These are phyloP conservation scores for Posidonia oceanica DNA, from an alignment of 116 monocot genomes.

Conservation along the genomic window DNA sequence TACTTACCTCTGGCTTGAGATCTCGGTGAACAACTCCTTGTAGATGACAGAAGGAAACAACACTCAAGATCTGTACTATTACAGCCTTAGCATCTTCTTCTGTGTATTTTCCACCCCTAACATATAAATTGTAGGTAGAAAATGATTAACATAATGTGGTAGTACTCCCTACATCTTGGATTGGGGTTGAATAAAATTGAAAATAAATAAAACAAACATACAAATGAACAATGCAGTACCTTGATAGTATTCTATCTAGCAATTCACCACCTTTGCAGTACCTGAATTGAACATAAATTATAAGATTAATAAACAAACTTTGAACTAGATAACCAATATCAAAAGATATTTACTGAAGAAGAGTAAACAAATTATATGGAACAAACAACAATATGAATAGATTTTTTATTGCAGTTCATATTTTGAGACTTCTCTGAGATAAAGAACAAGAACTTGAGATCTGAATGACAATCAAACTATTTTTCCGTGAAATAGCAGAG, in stretches of 20 bases:
- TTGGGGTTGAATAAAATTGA: no score
- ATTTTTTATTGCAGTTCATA: no score
- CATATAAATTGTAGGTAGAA: not conserved
- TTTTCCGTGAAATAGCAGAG: no score
- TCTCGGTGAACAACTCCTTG: conserved; percentile 90
- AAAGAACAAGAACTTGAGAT: no score
- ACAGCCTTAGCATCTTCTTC: conserved; percentile 83
- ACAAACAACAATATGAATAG: no score
- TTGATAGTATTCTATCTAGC: conserved; percentile 73
- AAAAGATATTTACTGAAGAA: no score
- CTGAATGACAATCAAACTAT: no score
- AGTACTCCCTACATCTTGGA: not conserved
- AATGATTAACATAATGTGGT: not conserved
- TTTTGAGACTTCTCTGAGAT: no score
- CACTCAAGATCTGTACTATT: conserved; percentile 72
- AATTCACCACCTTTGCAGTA: conserved; percentile 92
- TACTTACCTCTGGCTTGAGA: conserved; percentile 68
- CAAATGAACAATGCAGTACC: conserved; percentile 26
- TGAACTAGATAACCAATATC: no score
- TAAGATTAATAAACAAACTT: not conserved
- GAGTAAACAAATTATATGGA: no score
- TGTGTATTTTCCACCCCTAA: conserved; percentile 83
- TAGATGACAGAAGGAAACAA: conserved; percentile 80
- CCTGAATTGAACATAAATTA: conserved; percentile 24
- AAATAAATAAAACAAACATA: no score